Conservation (phyloP, 1,139 yeast genomes). For the Arxiozyma telluris region DNA sequence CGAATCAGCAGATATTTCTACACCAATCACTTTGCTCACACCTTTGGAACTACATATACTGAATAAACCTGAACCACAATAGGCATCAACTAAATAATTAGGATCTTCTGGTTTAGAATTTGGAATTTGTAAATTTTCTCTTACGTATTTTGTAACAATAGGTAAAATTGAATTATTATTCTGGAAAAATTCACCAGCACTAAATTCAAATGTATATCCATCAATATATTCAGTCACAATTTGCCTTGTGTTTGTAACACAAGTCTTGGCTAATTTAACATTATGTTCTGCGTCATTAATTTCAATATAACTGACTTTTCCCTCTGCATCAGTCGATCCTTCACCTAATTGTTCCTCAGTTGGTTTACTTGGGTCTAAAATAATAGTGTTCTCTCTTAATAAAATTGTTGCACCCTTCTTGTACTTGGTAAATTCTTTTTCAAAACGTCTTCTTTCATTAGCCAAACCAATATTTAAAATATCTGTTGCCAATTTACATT, state of each 20-base stretch:
- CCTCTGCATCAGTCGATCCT: slow-evolving; percentile 39
- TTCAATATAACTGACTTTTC: slow-evolving; percentile 30
- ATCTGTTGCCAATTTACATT: slow-evolving; percentile 80
- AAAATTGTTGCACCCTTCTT: slow-evolving; percentile 83
- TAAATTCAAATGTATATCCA: slow-evolving; percentile 71
- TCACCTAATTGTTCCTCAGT: slow-evolving; percentile 32
- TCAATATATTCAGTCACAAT: slow-evolving; percentile 71
- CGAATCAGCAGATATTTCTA: slow-evolving; percentile 87
- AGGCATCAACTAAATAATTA: slow-evolving; percentile 80
- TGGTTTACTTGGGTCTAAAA: slow-evolving; percentile 24
- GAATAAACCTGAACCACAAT: slow-evolving; percentile 94
- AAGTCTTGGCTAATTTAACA: slow-evolving; percentile 32
- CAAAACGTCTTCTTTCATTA: slow-evolving; percentile 56
- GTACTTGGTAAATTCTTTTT: slow-evolving; percentile 43
- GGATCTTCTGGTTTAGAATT: slow-evolving; percentile 33
- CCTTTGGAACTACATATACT: slow-evolving; percentile 76
- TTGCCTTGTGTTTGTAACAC: slow-evolving; percentile 62
- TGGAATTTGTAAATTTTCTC: slow-evolving; percentile 50
- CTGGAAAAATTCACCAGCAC: slow-evolving; percentile 94
- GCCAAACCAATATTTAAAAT: slow-evolving; percentile 65
- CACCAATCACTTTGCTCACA: slow-evolving; percentile 81
- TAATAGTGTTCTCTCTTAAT: slow-evolving; percentile 65
- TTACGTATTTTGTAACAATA: slow-evolving; percentile 68
- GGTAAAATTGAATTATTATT: slow-evolving; percentile 90
- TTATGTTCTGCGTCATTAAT: slow-evolving; percentile 20